Evolutionary conservation across 1,284 basidiomycete species (phyloP), one percentile per base, ranked within the genome.

Genomic region (Microbotryomycetes sp.): DNA sequence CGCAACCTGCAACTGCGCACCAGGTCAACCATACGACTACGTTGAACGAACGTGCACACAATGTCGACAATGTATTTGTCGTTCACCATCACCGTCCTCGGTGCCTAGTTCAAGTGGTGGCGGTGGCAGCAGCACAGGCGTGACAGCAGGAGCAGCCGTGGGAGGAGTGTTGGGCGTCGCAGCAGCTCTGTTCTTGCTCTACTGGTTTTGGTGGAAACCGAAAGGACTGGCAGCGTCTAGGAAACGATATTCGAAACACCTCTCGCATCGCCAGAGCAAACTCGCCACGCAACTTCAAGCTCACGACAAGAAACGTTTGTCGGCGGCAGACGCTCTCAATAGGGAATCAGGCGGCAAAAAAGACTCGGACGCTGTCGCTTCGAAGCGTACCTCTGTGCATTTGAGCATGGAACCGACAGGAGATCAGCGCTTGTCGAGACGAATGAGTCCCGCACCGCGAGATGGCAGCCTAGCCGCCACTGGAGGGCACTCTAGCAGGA

Each of bases 161-260:
- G 71, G 71, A 14, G 71, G 70, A 3, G 66, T 71, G 6, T 26
- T 66, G 19, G 70, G 66, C 16, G 64, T 70, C n/a, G 58, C 64
- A 4, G 62, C 55, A 22, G 46, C 68, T 22, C 60, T 69, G 46
- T 63, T 56, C 2, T 42, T 60, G 3, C 32, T 68, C n/a, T 71
- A 70, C 53, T 71, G 64, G 59, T 68, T 73, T 51, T 72, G 70
- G 71, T 71, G 70, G 69, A 63, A 62, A 25, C 67, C 67, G 6
- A 51, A 54, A 23, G 67, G 67, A 1, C 50, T 69, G 25, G 65
- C 58, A 7, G 56, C 58, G 48, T 65, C 63, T 23, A 49, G 63
- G 56, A 59, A 55, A 32, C 49, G 61, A 31, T 69, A 69, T 52
- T 63, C 63, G 31, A 56, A 59, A 48, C 67, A 69, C 46, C 49